Evolutionary conservation across 176 grass and related monocot species (phyloP).

Genomic region (Calamus simplicifolius): DNA sequence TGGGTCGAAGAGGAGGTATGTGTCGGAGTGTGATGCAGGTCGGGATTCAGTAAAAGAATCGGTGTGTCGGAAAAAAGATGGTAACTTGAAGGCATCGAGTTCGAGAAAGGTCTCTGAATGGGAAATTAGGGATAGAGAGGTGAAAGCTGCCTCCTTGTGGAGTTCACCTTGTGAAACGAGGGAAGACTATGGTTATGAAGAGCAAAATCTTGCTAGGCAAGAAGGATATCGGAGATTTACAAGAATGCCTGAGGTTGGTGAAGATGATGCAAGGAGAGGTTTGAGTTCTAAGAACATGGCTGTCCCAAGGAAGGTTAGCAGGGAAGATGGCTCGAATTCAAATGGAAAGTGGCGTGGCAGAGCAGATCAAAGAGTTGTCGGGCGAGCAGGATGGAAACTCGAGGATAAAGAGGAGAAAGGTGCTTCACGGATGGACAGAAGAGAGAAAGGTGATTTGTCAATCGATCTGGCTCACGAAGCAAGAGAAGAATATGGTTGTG

Average conservation of each 20-base stretch:
- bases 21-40: not conserved
- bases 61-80: not conserved
- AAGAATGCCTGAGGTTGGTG: not conserved
- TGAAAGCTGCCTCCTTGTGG: not conserved
- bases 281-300: not conserved
- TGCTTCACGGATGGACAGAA: not conserved
- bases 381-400: not conserved
- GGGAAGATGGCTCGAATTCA: conserved; percentile 2
- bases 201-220: not conserved
- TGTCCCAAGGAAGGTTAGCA: not conserved
- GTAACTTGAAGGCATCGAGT: not conserved
- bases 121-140: not conserved
- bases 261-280: not conserved
- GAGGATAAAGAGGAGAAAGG: not conserved
- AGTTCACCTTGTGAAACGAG: not conserved
- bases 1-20: too few relatives aligned
- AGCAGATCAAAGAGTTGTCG: not conserved
- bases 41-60: not conserved
- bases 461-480: too few relatives aligned
- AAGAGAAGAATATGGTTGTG: not conserved
- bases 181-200: not conserved
- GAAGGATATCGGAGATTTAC: not conserved
- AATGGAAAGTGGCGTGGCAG: not conserved
- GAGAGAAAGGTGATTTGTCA: too few relatives aligned
- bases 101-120: not conserved